phyloP scores from a whole-genome alignment of 129 eudicot species.

The Flaveria ramosissima region DNA sequence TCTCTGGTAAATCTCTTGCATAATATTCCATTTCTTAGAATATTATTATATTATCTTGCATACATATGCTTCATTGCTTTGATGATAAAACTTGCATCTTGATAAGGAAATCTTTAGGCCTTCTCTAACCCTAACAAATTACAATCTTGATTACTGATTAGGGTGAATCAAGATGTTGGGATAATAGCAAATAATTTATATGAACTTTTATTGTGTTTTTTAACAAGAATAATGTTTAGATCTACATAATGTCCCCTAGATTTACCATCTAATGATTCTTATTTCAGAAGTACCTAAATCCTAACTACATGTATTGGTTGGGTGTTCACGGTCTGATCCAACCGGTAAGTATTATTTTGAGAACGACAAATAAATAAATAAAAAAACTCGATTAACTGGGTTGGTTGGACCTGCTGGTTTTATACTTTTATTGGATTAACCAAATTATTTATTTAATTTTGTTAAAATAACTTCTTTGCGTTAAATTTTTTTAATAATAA shows the following conservation, averaged over 20 bases:
- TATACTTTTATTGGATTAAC: too few relatives aligned
- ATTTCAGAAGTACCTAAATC: not conserved
- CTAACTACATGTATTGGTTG: not conserved
- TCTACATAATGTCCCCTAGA: not conserved
- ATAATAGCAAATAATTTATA: not conserved
- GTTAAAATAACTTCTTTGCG: too few relatives aligned
- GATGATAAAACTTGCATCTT: slow-evolving; percentile 18
- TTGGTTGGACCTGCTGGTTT: too few relatives aligned
- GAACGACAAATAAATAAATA: too few relatives aligned
- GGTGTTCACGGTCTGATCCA: too few relatives aligned
- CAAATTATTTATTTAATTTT: too few relatives aligned
- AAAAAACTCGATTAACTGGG: too few relatives aligned
- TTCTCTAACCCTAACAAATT: slow-evolving; percentile 25
- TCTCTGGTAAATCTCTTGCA: slow-evolving; percentile 43
- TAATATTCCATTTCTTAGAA: not conserved
- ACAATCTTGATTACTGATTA: not conserved
- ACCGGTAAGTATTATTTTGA: too few relatives aligned
- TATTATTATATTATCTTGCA: not conserved
- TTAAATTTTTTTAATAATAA: too few relatives aligned
- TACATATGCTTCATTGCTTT: not conserved
- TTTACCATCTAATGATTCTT: not conserved
- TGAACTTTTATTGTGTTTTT: not conserved
- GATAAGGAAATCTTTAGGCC: slow-evolving; percentile 20
- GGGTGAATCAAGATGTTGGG: not conserved
- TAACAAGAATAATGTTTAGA: not conserved